Base-by-base conservation (phyloP, 306 rosid species). In the Inga laurina region DNA sequence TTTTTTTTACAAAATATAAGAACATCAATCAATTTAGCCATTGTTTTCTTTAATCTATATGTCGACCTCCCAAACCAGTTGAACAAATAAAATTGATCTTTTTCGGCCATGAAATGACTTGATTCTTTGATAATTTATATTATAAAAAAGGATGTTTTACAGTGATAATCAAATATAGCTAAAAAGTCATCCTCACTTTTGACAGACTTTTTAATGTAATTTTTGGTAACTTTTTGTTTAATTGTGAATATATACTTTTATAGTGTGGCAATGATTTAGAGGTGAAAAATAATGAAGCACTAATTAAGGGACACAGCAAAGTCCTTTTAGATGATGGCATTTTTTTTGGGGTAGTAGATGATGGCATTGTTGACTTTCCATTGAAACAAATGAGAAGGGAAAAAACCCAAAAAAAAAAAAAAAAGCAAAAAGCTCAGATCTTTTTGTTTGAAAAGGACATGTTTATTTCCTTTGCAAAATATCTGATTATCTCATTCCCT, bases 391-490 rank as follows among this genome's bases (percentile, higher is more conserved):
- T 10, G 34, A 67, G 48, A n/a, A 61, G 14, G 5, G 4, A 3
- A 22, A 21, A n/a, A 21, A 54, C 0, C 1, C 7, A 39, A 1
- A 39, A 39, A 6, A 6, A 52, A 22, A 59, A 13, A 1, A 59
- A 16, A 34, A 30, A 52, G 13, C 27, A 35, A 14, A 32, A 65
- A 45, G 41, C 59, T 34, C 43, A 70, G 12, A 74, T 43, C 22
- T 24, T 64, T 61, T 65, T 3, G 6, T 77, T 49, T 69, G 88
- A 81, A 69, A 84, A 49, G 14, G 86, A 68, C 84, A 74, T 57
- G 35, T 32, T 49, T 69, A 9, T 68, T 67, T 64, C 61, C 52
- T 19, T 57, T 15, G 19, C 18, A 67, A 67, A 67, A 67, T 67
- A 74, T 75, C 41, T 77, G 24, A 68, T 81, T 62, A 44, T 78